These are phyloP conservation scores for Powellomyces hirtus DNA, from an alignment of 192 early-diverging fungal genomes.

Conservation along the genomic window DNA sequence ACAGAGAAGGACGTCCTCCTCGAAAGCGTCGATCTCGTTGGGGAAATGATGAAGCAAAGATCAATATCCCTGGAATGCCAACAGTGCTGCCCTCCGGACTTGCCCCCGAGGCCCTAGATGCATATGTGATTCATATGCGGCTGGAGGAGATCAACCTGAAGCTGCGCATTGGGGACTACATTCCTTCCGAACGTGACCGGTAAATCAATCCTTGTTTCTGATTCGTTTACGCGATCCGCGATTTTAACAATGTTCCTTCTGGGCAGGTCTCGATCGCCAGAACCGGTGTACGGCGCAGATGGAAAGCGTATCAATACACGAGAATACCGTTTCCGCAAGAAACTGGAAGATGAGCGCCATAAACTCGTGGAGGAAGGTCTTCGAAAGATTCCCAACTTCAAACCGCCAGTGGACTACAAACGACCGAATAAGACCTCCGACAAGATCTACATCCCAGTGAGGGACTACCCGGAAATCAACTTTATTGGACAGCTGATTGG, in stretches of 20 bases:
- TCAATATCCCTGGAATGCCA: conserved; percentile 73
- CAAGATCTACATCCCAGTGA: conserved; percentile 93
- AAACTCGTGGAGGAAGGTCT: conserved; percentile 77
- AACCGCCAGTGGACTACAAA: conserved; percentile 90
- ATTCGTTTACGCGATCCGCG: background rate
- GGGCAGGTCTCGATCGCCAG: conserved; percentile 90
- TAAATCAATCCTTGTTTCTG: conserved; percentile 31
- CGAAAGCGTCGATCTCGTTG: conserved; percentile 79
- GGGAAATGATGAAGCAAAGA: conserved; percentile 73
- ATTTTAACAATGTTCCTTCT: background rate
- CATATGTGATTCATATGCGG: conserved; percentile 76
- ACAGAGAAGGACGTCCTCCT: conserved; percentile 34
- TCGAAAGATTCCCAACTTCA: conserved; percentile 73
- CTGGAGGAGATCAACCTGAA: conserved; percentile 88
- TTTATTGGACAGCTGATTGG: conserved; percentile 97
- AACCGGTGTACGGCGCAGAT: conserved; percentile 86
- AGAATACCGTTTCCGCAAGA: conserved; percentile 86
- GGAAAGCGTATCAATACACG: conserved; percentile 96
- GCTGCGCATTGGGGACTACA: conserved; percentile 76
- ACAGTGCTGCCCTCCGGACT: conserved; percentile 76
- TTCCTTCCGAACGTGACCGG: conserved; percentile 78
- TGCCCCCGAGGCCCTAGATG: conserved; percentile 76
- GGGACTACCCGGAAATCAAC: conserved; percentile 95
- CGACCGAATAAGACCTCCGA: conserved; percentile 77
- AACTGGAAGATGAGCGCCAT: conserved; percentile 91